Percentiles rank a stretch among this genome's conserved stretches.
phyloP scores from a whole-genome alignment of 2,329 filamentous ascomycete species.

The Fusarium sp. region DNA sequence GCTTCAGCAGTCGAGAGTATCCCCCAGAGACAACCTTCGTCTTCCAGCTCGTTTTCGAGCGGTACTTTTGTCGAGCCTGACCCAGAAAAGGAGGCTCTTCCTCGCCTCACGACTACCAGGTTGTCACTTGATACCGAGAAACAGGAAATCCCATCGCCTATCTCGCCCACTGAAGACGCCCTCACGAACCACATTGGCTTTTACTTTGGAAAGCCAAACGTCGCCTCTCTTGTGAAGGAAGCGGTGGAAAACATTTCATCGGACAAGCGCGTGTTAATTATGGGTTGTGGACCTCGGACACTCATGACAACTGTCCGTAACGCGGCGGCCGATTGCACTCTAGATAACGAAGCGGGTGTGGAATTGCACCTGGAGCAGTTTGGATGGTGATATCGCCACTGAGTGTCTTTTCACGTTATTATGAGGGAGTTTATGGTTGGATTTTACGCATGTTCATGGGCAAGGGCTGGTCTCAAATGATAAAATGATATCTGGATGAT shows the following conservation, averaged over 20 bases:
- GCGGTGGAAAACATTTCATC: constrained; percentile 49
- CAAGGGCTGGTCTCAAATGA: background rate
- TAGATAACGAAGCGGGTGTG: constrained; percentile 58
- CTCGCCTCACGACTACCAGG: constrained; percentile 7
- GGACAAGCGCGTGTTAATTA: constrained; percentile 57
- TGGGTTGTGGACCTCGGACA: constrained; percentile 63
- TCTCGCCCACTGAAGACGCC: background rate
- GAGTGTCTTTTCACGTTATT: background rate
- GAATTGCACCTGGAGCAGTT: constrained; percentile 66
- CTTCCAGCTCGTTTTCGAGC: constrained; percentile 30
- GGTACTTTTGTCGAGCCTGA: constrained; percentile 14
- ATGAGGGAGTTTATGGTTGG: background rate
- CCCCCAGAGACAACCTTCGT: constrained; percentile 16
- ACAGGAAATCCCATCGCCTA: constrained; percentile 26
- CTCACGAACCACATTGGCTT: constrained; percentile 45
- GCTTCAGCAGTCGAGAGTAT: constrained; percentile 25
- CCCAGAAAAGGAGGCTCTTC: constrained; percentile 27
- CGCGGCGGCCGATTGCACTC: constrained; percentile 58
- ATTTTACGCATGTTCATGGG: background rate
- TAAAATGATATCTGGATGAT: background rate
- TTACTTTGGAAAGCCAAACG: constrained; percentile 56
- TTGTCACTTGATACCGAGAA: constrained; percentile 36
- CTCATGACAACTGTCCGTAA: constrained; percentile 61
- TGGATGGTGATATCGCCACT: constrained; percentile 55
- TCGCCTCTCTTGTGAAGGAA: constrained; percentile 54